Conservation (phyloP, 2,329 filamentous ascomycete species). For the Paramyrothecium sp. region DNA sequence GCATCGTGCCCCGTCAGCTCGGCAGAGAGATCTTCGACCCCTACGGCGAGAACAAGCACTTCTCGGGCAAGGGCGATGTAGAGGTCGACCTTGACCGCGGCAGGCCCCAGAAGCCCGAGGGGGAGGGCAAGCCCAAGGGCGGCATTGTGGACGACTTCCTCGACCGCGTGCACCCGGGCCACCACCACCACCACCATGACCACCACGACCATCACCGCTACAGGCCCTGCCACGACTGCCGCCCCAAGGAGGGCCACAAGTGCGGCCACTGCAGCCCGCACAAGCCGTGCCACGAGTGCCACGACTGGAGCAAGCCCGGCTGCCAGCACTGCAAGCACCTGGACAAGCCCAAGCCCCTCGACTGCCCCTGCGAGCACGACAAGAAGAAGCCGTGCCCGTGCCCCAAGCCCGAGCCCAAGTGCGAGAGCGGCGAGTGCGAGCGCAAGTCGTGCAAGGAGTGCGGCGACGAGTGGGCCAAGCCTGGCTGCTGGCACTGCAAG, state of each 20-base stretch:
- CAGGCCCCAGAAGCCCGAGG: background rate
- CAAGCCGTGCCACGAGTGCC: background rate
- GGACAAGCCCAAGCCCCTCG: slow-evolving; percentile 10
- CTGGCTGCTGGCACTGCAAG: slow-evolving; percentile 29
- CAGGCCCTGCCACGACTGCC: background rate
- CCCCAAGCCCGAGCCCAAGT: slow-evolving; percentile 5
- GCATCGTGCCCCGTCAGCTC: slow-evolving; percentile 1
- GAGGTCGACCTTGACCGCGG: background rate
- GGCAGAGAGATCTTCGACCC: background rate
- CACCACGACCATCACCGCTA: background rate
- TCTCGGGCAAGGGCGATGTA: background rate
- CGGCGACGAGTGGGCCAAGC: slow-evolving; percentile 22
- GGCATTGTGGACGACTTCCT: background rate
- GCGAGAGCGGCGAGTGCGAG: slow-evolving; percentile 16
- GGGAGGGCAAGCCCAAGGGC: background rate
- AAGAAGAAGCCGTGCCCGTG: slow-evolving; percentile 5
- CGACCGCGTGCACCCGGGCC: background rate
- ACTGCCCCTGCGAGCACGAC: slow-evolving; percentile 9
- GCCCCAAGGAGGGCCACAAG: background rate
- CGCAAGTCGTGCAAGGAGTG: slow-evolving; percentile 24
- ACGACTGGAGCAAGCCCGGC: background rate
- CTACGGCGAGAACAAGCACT: background rate
- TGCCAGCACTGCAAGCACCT: slow-evolving; percentile 2
- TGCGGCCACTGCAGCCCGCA: background rate
- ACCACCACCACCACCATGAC: background rate